Conservation (phyloP, 2,329 filamentous ascomycete genomes). For the Chalara sp. region DNA sequence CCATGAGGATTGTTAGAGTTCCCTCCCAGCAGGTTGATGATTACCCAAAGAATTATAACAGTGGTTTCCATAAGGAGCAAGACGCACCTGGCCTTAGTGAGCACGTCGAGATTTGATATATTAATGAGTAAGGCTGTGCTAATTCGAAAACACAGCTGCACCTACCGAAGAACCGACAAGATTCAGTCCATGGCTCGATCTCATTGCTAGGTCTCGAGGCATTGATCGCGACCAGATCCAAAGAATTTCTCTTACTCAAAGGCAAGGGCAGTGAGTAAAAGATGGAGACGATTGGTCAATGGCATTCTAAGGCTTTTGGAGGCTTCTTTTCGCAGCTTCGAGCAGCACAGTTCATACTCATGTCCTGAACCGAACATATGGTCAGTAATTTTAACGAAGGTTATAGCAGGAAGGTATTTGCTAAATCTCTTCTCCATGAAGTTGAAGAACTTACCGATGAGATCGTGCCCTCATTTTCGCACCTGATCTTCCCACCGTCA, state of each 20-base stretch:
- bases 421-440: neutral
- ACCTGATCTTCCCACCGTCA: conserved; percentile 25
- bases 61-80: conserved; percentile 27
- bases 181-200: conserved; percentile 35
- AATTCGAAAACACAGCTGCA: neutral
- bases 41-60: conserved; percentile 23
- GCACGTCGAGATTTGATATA: no score
- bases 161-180: conserved; percentile 30
- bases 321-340: conserved; percentile 26
- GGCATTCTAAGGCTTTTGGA: no score
- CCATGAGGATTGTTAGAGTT: no score
- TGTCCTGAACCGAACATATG: conserved; percentile 22
- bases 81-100: conserved; percentile 23
- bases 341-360: conserved; percentile 27
- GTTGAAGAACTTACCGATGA: conserved; percentile 27
- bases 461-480: conserved; percentile 21
- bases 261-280: conserved; percentile 16
- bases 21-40: no score
- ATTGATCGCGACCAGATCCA: conserved; percentile 23
- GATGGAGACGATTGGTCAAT: no score
- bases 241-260: conserved; percentile 21
- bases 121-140: no score
- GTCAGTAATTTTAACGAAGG: no score
- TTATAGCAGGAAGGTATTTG: no score
- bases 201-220: conserved; percentile 31